A percentile compares a stretch with the other conserved stretches of the same genome.
phyloP scores from a whole-genome alignment of 768 basidiomycete species.

The Suillus ampliporus region DNA sequence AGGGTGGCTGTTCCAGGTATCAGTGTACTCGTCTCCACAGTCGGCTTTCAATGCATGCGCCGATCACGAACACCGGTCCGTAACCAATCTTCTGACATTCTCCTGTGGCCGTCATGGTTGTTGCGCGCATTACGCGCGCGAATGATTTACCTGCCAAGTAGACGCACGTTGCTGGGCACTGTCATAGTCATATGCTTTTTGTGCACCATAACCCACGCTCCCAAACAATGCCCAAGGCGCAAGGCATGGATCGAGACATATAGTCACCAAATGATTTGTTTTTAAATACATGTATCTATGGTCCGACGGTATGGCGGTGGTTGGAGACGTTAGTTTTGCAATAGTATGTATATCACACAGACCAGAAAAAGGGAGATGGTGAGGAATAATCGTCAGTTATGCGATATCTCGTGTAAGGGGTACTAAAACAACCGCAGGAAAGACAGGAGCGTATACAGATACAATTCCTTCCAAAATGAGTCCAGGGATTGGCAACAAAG shows the following conservation, averaged over 20 bases:
- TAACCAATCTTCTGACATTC: background rate
- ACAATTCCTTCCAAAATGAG: conserved; percentile 1
- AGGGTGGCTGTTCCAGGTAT: background rate
- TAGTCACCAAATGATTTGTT: background rate
- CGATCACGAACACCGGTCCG: background rate
- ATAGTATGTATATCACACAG: background rate
- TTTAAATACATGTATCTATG: background rate
- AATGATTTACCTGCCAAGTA: background rate
- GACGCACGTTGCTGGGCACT: background rate
- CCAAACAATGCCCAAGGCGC: background rate
- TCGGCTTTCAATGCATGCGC: background rate
- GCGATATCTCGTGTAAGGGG: background rate
- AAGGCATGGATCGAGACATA: background rate
- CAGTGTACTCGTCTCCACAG: background rate
- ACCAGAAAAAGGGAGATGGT: background rate
- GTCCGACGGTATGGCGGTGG: background rate
- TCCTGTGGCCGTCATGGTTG: background rate
- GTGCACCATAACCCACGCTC: background rate
- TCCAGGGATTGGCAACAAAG: conserved; percentile 21
- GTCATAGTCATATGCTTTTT: background rate
- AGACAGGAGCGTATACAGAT: conserved; percentile 5
- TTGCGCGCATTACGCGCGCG: background rate
- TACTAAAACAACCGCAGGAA: conserved; percentile 3
- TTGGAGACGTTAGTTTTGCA: background rate
- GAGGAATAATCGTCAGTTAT: background rate